These are phyloP conservation scores for Colletotrichum paranaense DNA, from an alignment of 2,329 filamentous ascomycete species.

Conservation along the genomic window DNA sequence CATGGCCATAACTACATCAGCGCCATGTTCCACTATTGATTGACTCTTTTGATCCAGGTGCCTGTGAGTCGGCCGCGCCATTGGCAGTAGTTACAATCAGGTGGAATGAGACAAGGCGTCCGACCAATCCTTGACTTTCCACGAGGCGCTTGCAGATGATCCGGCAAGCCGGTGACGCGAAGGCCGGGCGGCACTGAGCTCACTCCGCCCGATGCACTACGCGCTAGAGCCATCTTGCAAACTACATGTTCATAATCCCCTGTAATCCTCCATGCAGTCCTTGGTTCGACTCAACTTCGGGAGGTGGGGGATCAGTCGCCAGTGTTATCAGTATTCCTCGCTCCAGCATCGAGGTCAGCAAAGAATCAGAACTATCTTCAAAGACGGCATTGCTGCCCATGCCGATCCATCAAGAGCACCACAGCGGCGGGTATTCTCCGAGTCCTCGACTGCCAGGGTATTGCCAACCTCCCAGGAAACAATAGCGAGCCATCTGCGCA, in stretches of 20 bases:
- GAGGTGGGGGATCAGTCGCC: not conserved
- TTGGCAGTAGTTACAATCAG: not conserved
- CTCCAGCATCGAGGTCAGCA: not conserved
- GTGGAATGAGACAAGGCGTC: not conserved
- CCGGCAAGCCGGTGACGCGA: not conserved
- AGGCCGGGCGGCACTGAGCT: not conserved
- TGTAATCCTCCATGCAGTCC: not conserved
- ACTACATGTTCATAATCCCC: not conserved
- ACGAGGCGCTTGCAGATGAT: not conserved
- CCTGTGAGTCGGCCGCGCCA: not conserved
- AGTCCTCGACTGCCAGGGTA: not conserved
- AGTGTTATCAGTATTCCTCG: not conserved
- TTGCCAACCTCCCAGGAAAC: not conserved
- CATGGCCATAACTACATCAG: not conserved
- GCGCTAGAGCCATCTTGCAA: not conserved
- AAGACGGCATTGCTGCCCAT: not conserved
- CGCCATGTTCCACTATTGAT: not conserved
- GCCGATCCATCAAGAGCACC: not conserved
- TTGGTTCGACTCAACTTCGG: not conserved
- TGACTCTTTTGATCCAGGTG: not conserved
- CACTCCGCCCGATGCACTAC: not conserved
- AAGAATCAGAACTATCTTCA: not conserved
- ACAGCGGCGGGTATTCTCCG: not conserved
- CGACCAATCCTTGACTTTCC: not conserved
- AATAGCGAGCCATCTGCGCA: not conserved